phyloP scores from a whole-genome alignment of 345 rosid species.

The Sisymbrium altissimum region DNA sequence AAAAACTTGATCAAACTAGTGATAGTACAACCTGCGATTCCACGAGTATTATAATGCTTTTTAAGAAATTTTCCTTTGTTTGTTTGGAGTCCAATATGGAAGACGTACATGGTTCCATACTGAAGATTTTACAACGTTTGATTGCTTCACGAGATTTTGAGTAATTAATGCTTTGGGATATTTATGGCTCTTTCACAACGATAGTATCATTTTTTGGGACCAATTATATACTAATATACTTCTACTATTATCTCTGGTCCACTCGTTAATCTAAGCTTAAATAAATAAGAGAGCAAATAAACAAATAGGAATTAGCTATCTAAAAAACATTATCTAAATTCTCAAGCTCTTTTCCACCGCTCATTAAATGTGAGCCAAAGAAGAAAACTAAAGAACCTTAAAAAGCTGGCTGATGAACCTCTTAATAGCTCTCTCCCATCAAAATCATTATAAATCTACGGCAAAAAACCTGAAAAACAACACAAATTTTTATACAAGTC shows the following conservation, averaged over 20 bases:
- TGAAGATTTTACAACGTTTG: not conserved
- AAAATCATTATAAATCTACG: constrained; percentile 4
- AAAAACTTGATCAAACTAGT: not conserved
- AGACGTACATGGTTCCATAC: not conserved
- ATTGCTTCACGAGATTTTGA: not conserved
- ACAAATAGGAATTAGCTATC: not conserved
- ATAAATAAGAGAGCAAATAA: not conserved
- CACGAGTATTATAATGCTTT: not conserved
- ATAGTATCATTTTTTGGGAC: not conserved
- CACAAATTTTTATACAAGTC: constrained; percentile 9
- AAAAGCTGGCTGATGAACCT: constrained; percentile 15
- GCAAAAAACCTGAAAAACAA: not conserved
- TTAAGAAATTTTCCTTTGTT: not conserved
- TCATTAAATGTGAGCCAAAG: constrained; percentile 24
- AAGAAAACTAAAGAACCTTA: constrained; percentile 32
- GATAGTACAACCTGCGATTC: not conserved
- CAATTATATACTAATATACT: constrained; percentile 17
- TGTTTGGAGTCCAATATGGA: not conserved
- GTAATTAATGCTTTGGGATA: not conserved
- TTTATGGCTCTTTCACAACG: not conserved
- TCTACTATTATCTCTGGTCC: constrained; percentile 9
- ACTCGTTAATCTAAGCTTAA: constrained; percentile 13
- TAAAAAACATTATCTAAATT: constrained; percentile 23
- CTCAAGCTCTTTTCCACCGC: constrained; percentile 23
- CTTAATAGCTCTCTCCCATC: constrained; percentile 10